These are phyloP conservation scores for Lodderomyces elongisporus DNA, from an alignment of 1,139 yeast genomes.

Conservation along the genomic window DNA sequence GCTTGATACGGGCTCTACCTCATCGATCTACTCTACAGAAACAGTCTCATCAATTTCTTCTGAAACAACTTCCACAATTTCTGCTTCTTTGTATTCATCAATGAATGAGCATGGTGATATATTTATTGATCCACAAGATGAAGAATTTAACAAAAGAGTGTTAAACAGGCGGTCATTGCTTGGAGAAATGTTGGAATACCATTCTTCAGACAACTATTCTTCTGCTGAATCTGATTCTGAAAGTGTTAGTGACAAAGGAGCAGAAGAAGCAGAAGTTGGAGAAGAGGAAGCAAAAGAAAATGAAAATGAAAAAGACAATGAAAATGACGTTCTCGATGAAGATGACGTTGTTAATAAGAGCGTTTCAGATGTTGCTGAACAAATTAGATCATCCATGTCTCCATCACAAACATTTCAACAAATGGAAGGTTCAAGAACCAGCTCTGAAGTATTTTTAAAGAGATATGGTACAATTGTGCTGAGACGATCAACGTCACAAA, in stretches of 20 bases:
- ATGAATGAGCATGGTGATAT: constrained; percentile 4
- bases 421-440: background rate
- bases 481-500: constrained; percentile 1
- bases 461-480: constrained; percentile 10
- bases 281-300: too few relatives aligned
- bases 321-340: too few relatives aligned
- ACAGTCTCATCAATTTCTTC: constrained; percentile 1
- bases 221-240: constrained; percentile 17
- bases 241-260: constrained; percentile 3
- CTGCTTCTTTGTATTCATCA: background rate
- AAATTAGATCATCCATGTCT: too few relatives aligned
- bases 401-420: too few relatives aligned
- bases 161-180: constrained; percentile 39
- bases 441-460: constrained; percentile 6
- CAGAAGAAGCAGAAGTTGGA: constrained; percentile 2
- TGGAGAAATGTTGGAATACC: constrained; percentile 45
- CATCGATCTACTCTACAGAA: constrained; percentile 4
- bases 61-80: constrained; percentile 1
- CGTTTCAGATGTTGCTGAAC: too few relatives aligned
- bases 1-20: constrained; percentile 2
- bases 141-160: constrained; percentile 10
- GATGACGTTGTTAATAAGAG: background rate
- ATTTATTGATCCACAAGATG: constrained; percentile 9
- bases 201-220: constrained; percentile 17
- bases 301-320: background rate